Base-by-base conservation (phyloP, 2,329 filamentous ascomycete genomes). In the Penicillium hesseltinei region DNA sequence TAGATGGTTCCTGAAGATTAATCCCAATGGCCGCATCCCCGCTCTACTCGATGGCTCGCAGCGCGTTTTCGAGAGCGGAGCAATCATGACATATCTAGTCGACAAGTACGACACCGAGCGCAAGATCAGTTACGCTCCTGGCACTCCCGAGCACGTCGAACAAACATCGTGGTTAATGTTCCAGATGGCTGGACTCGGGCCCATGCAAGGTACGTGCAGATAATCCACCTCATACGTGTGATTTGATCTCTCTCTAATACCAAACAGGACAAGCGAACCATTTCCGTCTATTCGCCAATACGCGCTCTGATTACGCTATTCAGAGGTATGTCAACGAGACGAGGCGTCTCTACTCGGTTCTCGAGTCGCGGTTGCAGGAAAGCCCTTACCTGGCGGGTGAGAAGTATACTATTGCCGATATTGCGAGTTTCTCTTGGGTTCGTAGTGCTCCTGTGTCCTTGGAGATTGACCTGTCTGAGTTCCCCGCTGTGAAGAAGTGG, bases 21-120 rank as follows among this genome's bases (percentile, higher is more conserved):
- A 80, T 56, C 78, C 78, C n/a, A 80, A 80, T 61, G 79, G 78
- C 33, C 75, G 78, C 38, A 80, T 80, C 52, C 78, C 78, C 19
- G 78, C 77, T 19, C 70, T 81, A 43, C 68, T 73, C 33, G 78
- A 81, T 62, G 69, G 70, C 39, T 58, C 65, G 0, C 61, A 74
- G 64, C 68, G 72, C 2, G 68, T 80, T 36, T 81, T 81, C 60
- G 78, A 81, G 59, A 76, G 75, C 46, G 77, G 75, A 7, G 71
- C 76, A 1, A 76, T 81, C 46, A 73, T 80, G 71, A 68, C 77
- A 25, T 81, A 81, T 54, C 69, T 81, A 11, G 69, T 66, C 39
- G 71, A 77, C 25, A 73, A 72, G 43, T 81, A 81, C 57, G 78
- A 81, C 60, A 61, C 67, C 64, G 69, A 75, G 11, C 68, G 73